A percentile compares a stretch with the other conserved stretches of the same genome.
phyloP scores from a whole-genome alignment of 345 rosid genomes.

The Clarkia xantiana region DNA sequence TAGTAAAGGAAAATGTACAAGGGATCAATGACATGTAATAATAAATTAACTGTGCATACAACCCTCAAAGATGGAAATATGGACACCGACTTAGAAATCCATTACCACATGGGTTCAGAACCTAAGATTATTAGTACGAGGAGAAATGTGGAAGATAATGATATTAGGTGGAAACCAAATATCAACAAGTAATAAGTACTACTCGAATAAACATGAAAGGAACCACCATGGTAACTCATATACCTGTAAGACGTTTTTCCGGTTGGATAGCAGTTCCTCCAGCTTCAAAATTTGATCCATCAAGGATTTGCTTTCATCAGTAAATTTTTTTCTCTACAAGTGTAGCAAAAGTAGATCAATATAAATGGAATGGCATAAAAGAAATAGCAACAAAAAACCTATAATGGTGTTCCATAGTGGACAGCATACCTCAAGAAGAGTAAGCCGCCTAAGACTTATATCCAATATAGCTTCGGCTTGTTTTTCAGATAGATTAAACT shows the following conservation, averaged over 20 bases:
- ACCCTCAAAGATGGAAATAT: not conserved
- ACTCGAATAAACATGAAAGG: too few relatives aligned
- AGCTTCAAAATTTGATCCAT: constrained; percentile 56
- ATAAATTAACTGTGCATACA: not conserved
- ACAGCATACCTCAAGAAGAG: constrained; percentile 60
- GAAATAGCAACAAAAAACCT: constrained; percentile 7
- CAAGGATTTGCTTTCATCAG: constrained; percentile 56
- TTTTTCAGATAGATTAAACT: constrained; percentile 61
- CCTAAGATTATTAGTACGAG: too few relatives aligned
- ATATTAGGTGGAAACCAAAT: too few relatives aligned
- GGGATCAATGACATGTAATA: not conserved
- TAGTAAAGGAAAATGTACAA: constrained; percentile 1
- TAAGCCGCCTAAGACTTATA: constrained; percentile 67
- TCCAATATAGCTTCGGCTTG: constrained; percentile 88
- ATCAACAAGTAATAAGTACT: too few relatives aligned
- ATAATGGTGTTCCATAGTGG: not conserved
- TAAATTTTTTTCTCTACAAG: constrained; percentile 58
- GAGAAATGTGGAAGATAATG: too few relatives aligned
- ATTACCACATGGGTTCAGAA: too few relatives aligned
- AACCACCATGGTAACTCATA: not conserved
- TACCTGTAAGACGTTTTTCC: constrained; percentile 69
- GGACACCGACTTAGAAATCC: not conserved
- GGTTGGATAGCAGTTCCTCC: constrained; percentile 60
- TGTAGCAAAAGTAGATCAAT: constrained; percentile 5
- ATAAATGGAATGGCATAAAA: constrained; percentile 1